Base-by-base conservation (phyloP, 768 basidiomycete genomes). In the Mrakia frigida region DNA sequence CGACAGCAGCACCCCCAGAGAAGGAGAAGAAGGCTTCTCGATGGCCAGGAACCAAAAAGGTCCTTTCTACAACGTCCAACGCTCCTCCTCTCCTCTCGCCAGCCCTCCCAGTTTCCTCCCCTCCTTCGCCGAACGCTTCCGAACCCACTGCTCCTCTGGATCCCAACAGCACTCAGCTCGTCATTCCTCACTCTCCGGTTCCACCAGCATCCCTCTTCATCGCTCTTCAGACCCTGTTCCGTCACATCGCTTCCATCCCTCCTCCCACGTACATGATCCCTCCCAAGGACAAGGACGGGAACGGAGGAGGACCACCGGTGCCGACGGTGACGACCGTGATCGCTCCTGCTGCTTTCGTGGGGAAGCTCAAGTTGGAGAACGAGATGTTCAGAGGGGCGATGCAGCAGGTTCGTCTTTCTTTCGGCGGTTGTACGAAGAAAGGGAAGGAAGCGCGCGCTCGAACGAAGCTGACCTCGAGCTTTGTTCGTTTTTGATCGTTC, bases 281-380 rank as follows among this genome's bases (percentile, higher is more conserved):
- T 28, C 74, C 68, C 13, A 75, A 75, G 41, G 74, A 75, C 74
- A 75, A 75, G 56, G 74, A 75, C 59, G 76, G 76, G 14, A 73
- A 77, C 71, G 52, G 50, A 13, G 70, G 70, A 28, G 70, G 70
- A 28, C 39, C 59, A 2, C 74, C 74, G 4, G 56, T 70, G 16
- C 74, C 74, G 6, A 11, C 53, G 16, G 65, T 68, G 16, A 77
- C 52, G 18, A 73, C 65, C 31, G 92, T 92, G 13, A 88, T 98
- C 59, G 88, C 93, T 2, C 97, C 97, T 2, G 89, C 90, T 75
- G 91, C 91, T 33, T 92, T 99, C 84, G 91, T 99, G 82, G 90
- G 93, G 81, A 96, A 96, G 82, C 88, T 98, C 80, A 93, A 92
- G 84, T 90, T 94, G 81, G 87, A 93, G 80, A 98, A 98, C 83